Conservation (phyloP, 306 rosid genomes). For the Rosa rugosa region DNA sequence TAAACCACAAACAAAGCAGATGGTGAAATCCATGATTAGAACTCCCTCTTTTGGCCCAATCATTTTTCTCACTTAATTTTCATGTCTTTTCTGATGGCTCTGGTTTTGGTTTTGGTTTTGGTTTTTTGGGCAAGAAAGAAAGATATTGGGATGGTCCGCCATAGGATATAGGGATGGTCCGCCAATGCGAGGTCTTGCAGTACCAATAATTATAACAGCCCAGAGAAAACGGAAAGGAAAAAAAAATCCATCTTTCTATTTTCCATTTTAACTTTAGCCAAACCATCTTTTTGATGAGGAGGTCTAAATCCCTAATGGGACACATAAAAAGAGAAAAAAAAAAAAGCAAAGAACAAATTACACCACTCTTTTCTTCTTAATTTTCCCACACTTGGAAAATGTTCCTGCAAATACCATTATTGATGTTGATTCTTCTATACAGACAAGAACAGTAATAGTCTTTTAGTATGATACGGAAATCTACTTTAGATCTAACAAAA, state of each 20-base stretch:
- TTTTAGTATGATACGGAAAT: background rate
- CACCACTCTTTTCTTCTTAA: background rate
- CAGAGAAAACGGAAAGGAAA: slow-evolving; percentile 15
- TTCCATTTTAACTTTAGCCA: no score
- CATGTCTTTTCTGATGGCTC: slow-evolving; percentile 45
- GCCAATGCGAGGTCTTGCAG: slow-evolving; percentile 24
- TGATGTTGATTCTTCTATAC: background rate
- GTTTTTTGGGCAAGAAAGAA: slow-evolving; percentile 15
- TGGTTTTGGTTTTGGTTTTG: slow-evolving; percentile 17
- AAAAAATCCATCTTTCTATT: background rate
- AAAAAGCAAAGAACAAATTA: background rate
- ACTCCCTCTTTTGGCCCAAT: slow-evolving; percentile 46
- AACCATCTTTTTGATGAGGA: slow-evolving; percentile 7
- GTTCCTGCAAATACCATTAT: background rate
- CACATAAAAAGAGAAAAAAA: background rate
- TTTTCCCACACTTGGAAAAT: slow-evolving; percentile 3
- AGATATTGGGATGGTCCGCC: slow-evolving; percentile 24
- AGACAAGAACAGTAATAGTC: background rate
- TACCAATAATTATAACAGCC: slow-evolving; percentile 19
- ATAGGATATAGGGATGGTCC: slow-evolving; percentile 24
- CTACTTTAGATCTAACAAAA: slow-evolving; percentile 1
- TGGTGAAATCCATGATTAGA: slow-evolving; percentile 47
- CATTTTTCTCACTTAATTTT: slow-evolving; percentile 37
- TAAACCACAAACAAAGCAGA: slow-evolving; percentile 56
- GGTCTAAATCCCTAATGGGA: slow-evolving; percentile 18